Evolutionary conservation across 176 grass and related monocot genomes (phyloP), one percentile per base, ranked within the genome.

Genomic region (Cocos nucifera): DNA sequence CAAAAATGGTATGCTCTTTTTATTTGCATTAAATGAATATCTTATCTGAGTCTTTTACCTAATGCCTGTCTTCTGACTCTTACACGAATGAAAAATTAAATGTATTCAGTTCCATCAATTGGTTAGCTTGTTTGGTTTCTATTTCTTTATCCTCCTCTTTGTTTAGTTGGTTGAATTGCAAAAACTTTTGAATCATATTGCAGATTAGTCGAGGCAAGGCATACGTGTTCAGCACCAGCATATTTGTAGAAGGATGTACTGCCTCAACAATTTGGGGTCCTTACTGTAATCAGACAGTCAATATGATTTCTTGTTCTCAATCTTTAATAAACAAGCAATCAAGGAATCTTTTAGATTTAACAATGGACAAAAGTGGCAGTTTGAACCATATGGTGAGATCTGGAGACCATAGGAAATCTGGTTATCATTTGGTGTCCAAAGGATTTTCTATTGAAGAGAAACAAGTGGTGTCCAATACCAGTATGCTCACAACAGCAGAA

Each of bases 141-240:
- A 9, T 14, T 44, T 44, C 35, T 44, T 44, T 44, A 12, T 44
- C 9, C 2, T 44, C 2, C 10, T 44, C 10, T 44, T 44, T 9
- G 8, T 8, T 44, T 44, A 44, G 35, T 12, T 44, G 9, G 35
- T 44, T 44, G 10, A 44, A 12, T 44, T 44, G 35, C 8, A 44
- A 44, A 12, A 44, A 57, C 17, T 74, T 16, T 19, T 61, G 55
- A 50, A 57, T 65, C 73, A 54, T 67, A 70, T 75, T 77, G 71
- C 87, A 97, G 93, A 91, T 97, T 83, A 88, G 66, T 58, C 80
- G 93, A 54, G 93, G 93, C 24, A 97, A 69, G 80, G 35, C 81
- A 57, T 64, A 58, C 50, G 66, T 69, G 53, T 77, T 97, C 69
- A 91, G 84, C 64, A 91, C 84, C 69, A 82, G 62, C 64, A 76